Conservation (phyloP, 345 rosid genomes). For the Nephelium lappaceum region DNA sequence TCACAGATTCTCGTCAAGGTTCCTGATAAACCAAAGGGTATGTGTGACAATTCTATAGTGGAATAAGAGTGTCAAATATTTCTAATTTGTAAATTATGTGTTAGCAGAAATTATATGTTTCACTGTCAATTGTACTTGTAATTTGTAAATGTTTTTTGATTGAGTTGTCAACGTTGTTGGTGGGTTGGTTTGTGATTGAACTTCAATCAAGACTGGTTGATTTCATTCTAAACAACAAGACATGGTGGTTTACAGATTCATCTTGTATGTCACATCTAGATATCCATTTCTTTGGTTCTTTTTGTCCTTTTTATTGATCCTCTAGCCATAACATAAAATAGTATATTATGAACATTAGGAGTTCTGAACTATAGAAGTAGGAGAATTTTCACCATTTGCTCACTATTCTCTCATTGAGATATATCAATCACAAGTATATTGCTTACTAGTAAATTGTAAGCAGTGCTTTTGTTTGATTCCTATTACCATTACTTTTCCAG, state of each 20-base stretch:
- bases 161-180: not conserved
- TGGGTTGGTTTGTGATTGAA: not conserved
- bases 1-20: conserved; percentile 24
- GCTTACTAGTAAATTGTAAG: not conserved
- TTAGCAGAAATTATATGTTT: not conserved
- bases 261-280: not conserved
- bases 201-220: not conserved
- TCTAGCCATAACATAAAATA: not conserved
- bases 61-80: not conserved
- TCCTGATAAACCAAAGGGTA: conserved; percentile 33
- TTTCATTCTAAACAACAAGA: not conserved
- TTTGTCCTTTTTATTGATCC: not conserved
- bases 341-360: not conserved
- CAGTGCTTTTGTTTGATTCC: not conserved
- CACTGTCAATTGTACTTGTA: no score
- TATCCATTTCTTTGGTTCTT: not conserved
- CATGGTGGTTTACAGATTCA: not conserved
- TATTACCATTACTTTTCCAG: conserved; percentile 23
- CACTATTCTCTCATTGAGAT: not conserved
- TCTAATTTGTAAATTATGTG: not conserved
- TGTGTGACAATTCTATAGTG: conserved; percentile 15
- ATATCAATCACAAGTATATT: not conserved
- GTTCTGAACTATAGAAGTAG: not conserved
- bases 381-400: not conserved
- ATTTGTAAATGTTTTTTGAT: not conserved